Conservation (phyloP, 176 grass and related monocot genomes). For the Eremochloa ophiuroides region DNA sequence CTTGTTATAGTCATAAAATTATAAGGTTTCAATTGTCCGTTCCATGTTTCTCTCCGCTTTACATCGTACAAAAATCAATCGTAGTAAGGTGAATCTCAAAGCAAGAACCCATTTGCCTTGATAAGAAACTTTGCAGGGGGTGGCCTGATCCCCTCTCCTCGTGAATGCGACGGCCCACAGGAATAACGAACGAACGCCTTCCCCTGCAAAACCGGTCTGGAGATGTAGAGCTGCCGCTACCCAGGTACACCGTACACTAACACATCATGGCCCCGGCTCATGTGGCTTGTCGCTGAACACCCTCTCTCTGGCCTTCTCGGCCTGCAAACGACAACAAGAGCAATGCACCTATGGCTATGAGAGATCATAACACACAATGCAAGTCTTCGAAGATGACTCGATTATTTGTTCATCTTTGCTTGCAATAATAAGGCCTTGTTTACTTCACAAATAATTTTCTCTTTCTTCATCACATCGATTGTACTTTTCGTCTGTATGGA, state of each 20-base stretch:
- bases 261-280: slow-evolving; percentile 2
- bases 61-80: neutral
- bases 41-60: neutral
- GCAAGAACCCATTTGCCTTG: neutral
- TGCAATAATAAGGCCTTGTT: neutral
- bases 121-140: neutral
- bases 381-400: neutral
- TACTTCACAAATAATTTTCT: too few species aligned
- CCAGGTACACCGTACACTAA: too few species aligned
- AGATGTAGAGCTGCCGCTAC: neutral
- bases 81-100: neutral
- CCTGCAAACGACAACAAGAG: slow-evolving; percentile 20
- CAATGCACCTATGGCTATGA: too few species aligned
- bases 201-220: neutral
- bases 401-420: neutral
- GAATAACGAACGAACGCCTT: neutral
- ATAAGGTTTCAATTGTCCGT: neutral
- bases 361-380: too few species aligned
- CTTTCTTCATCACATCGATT: too few species aligned
- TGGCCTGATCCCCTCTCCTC: neutral
- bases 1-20: neutral
- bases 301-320: slow-evolving; percentile 50
- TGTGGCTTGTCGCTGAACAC: slow-evolving; percentile 40
- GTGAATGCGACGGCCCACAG: neutral
- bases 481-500: too few species aligned